Conservation (phyloP, 2,329 filamentous ascomycete genomes). For the Coniochaeta sp. region DNA sequence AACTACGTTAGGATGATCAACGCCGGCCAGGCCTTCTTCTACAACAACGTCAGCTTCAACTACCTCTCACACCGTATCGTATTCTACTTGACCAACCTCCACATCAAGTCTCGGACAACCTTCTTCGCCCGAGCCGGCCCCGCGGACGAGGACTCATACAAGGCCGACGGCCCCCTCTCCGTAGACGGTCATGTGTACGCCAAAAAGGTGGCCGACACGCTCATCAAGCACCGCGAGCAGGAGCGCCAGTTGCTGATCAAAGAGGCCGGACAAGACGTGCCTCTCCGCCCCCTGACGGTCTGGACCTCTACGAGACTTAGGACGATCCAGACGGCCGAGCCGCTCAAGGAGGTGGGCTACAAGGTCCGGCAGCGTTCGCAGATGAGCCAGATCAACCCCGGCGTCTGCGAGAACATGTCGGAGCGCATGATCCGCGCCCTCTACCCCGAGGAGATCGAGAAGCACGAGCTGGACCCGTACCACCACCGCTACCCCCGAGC, state of each 20-base stretch:
- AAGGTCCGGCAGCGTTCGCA: slow-evolving; percentile 87
- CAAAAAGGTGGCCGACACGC: slow-evolving; percentile 74
- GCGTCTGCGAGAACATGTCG: slow-evolving; percentile 89
- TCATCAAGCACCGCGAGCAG: slow-evolving; percentile 76
- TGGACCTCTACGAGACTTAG: slow-evolving; percentile 92
- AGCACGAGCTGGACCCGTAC: slow-evolving; percentile 92
- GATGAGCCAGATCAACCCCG: slow-evolving; percentile 95
- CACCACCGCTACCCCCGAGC: slow-evolving; percentile 94
- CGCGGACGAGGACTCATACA: slow-evolving; percentile 84
- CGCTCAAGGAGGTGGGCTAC: slow-evolving; percentile 72
- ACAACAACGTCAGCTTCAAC: slow-evolving; percentile 95
- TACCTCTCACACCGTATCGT: slow-evolving; percentile 96
- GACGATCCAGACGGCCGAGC: slow-evolving; percentile 83
- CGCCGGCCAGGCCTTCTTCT: slow-evolving; percentile 83
- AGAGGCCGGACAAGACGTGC: slow-evolving; percentile 58
- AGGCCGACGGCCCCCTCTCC: slow-evolving; percentile 79
- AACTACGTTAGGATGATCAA: slow-evolving; percentile 99
- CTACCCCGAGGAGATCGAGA: slow-evolving; percentile 85
- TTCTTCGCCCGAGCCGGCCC: slow-evolving; percentile 90
- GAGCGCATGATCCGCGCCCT: slow-evolving; percentile 72
- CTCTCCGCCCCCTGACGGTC: slow-evolving; percentile 74
- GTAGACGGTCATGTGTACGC: slow-evolving; percentile 76
- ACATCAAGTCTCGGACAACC: slow-evolving; percentile 90
- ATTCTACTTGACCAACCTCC: slow-evolving; percentile 94
- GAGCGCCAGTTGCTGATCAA: slow-evolving; percentile 66